Conservation (phyloP, 306 rosid species). For the Pachyrhizus erosus region DNA sequence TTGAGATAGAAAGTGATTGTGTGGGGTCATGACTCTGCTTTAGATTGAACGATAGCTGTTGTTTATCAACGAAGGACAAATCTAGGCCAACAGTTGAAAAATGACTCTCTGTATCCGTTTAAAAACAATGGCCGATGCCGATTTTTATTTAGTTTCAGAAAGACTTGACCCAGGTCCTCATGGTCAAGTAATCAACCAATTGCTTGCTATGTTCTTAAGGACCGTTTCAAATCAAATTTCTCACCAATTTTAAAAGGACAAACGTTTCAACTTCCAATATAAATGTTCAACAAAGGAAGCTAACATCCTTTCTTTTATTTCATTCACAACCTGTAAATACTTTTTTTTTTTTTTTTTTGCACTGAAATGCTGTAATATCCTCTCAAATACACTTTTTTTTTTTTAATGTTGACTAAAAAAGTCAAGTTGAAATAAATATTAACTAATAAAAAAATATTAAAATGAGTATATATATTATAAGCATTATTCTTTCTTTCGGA, state of each 20-base stretch:
- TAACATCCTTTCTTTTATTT: neutral
- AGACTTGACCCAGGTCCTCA: conserved; percentile 40
- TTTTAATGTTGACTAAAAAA: too few species aligned
- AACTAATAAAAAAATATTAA: too few species aligned
- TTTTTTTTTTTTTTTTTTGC: neutral
- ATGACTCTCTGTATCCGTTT: neutral
- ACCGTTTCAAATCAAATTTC: neutral
- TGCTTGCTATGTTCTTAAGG: conserved; percentile 36
- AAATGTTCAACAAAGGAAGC: too few species aligned
- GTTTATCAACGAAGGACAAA: conserved; percentile 23
- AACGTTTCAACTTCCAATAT: neutral
- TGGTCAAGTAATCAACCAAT: conserved; percentile 14
- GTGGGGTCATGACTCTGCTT: too few species aligned
- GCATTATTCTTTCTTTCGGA: too few species aligned
- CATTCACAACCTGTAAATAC: neutral
- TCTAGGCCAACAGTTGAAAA: neutral
- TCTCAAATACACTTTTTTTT: neutral
- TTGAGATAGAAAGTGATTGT: neutral
- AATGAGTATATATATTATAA: too few species aligned
- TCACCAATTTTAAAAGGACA: too few species aligned
- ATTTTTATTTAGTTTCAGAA: neutral
- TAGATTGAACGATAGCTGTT: neutral
- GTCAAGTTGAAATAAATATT: too few species aligned
- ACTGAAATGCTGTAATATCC: neutral
- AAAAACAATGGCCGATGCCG: neutral